Evolutionary conservation across 2,329 filamentous ascomycete genomes (phyloP).

Genomic region (Coniochaeta sp.): DNA sequence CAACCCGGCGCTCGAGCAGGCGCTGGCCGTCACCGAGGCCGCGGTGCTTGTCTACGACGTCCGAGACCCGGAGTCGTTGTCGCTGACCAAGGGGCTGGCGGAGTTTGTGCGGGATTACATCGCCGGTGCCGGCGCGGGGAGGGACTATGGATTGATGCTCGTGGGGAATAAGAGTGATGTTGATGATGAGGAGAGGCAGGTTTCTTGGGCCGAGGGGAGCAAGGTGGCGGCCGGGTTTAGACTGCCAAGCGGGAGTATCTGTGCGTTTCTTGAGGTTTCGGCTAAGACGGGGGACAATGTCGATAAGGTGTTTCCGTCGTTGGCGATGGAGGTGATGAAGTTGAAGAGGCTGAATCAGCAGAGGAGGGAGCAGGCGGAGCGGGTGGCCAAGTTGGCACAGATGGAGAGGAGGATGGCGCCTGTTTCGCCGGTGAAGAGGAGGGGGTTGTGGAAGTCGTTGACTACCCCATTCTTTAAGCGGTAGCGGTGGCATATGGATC

Average conservation of each 20-base stretch:
- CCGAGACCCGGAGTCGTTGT: slow-evolving; percentile 19
- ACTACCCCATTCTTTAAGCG: slow-evolving; percentile 9
- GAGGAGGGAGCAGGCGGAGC: slow-evolving; percentile 15
- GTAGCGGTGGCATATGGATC: no score
- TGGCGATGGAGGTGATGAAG: slow-evolving; percentile 26
- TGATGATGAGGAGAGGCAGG: slow-evolving; percentile 18
- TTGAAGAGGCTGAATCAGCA: slow-evolving; percentile 18
- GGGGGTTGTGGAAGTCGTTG: slow-evolving; percentile 13
- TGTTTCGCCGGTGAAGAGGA: slow-evolving; percentile 5
- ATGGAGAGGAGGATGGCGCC: slow-evolving; percentile 3
- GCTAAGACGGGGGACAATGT: slow-evolving; percentile 28
- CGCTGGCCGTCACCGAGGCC: slow-evolving; percentile 31
- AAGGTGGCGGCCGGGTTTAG: slow-evolving; percentile 13
- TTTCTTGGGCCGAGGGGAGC: slow-evolving; percentile 24
- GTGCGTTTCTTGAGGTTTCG: slow-evolving; percentile 25
- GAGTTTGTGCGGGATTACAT: slow-evolving; percentile 16
- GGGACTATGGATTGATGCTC: slow-evolving; percentile 25
- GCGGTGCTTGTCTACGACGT: slow-evolving; percentile 28
- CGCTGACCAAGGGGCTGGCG: slow-evolving; percentile 15
- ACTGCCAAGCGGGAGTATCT: neutral
- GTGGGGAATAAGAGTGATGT: slow-evolving; percentile 29
- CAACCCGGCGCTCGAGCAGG: slow-evolving; percentile 26
- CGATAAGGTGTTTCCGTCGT: slow-evolving; percentile 21
- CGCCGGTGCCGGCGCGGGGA: neutral
- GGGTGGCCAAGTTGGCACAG: slow-evolving; percentile 4